Conservation (phyloP, 371 early-diverging fungal genomes). For the Paramicrosporidium saccamoebae region DNA sequence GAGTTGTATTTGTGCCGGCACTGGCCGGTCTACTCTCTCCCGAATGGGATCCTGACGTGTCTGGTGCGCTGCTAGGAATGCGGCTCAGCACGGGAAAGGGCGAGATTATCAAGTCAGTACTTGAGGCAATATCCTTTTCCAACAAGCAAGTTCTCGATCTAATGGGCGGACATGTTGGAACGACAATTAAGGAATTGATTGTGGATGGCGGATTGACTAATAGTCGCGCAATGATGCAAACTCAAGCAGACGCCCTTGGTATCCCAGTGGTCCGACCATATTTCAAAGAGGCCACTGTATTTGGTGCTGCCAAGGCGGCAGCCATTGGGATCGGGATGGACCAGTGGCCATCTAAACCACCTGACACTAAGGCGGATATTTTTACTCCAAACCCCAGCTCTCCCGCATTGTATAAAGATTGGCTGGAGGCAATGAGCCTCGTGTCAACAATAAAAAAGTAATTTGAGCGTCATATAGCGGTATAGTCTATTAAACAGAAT, state of each 20-base stretch:
- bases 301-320: conserved; percentile 79
- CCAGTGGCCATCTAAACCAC: conserved; percentile 3
- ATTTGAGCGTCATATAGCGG: background rate
- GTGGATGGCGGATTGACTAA: conserved; percentile 79
- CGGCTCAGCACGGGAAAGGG: conserved; percentile 50
- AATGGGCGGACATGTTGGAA: conserved; percentile 36
- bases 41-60: conserved; percentile 72
- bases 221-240: conserved; percentile 61
- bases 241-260: conserved; percentile 54
- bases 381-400: background rate
- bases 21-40: conserved; percentile 80
- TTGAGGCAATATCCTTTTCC: conserved; percentile 69
- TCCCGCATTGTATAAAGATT: background rate
- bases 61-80: conserved; percentile 54
- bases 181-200: conserved; percentile 20
- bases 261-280: conserved; percentile 48
- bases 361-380: conserved; percentile 2
- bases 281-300: conserved; percentile 67
- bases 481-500: conserved; percentile 1
- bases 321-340: conserved; percentile 34
- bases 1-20: conserved; percentile 77
- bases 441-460: conserved; percentile 1
- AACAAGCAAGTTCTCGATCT: conserved; percentile 53
- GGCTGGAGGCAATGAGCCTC: conserved; percentile 1
- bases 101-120: conserved; percentile 51